A percentile compares a stretch with the other conserved stretches of the same genome.
Evolutionary conservation across 495 filamentous ascomycete species (phyloP).

Genomic region (Astrothelium macrocarpum): DNA sequence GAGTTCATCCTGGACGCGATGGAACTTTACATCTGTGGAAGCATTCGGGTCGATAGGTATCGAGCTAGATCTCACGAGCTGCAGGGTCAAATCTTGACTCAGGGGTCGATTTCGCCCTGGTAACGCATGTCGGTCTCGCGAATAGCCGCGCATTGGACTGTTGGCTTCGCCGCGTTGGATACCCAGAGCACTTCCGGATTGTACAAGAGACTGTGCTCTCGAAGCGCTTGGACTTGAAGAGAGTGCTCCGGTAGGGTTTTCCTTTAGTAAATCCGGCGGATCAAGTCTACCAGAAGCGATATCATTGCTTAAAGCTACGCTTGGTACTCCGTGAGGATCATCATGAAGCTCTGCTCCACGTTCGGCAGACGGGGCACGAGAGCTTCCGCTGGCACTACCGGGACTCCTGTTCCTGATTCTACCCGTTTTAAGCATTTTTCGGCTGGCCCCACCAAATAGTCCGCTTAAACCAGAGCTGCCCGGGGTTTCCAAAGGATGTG

Average conservation of each 20-base stretch:
- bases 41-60: background rate
- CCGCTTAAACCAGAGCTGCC: constrained; percentile 43
- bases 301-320: constrained; percentile 31
- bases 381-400: constrained; percentile 33
- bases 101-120: background rate
- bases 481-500: constrained; percentile 40
- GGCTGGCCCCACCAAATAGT: constrained; percentile 48
- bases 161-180: background rate
- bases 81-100: background rate
- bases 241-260: constrained; percentile 13
- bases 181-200: background rate
- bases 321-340: constrained; percentile 29
- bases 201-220: constrained; percentile 11
- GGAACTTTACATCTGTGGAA: background rate
- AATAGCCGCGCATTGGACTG: background rate
- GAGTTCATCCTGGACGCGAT: constrained; percentile 29
- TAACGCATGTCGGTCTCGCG: background rate
- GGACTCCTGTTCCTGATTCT: constrained; percentile 35
- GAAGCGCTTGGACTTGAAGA: constrained; percentile 19
- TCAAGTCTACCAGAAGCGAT: constrained; percentile 30
- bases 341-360: constrained; percentile 36
- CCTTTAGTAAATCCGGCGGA: constrained; percentile 26
- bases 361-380: constrained; percentile 39
- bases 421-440: constrained; percentile 41
- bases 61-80: background rate